Evolutionary conservation across 345 rosid genomes (phyloP).

Genomic region (Pseudoturritis turrita): DNA sequence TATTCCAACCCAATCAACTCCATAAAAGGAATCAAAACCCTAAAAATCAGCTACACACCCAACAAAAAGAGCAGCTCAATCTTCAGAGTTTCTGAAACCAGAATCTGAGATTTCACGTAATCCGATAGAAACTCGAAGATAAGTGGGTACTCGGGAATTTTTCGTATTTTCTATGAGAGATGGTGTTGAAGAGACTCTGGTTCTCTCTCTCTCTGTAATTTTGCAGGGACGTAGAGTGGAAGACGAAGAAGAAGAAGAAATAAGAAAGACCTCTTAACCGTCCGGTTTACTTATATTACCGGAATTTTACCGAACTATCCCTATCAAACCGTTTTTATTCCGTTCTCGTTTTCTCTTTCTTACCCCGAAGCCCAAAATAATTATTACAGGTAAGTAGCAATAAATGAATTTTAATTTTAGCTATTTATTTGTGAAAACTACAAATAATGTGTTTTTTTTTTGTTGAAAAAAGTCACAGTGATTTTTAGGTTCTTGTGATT

Average conservation of each 20-base stretch:
- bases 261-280: constrained; percentile 21
- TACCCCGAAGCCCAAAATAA: not conserved
- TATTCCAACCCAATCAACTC: not conserved
- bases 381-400: not conserved
- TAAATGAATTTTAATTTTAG: not conserved
- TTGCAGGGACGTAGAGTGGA: constrained; percentile 1
- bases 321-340: constrained; percentile 18
- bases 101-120: constrained; percentile 8
- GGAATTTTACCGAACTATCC: constrained; percentile 24
- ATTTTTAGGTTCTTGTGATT: too few relatives aligned
- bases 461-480: not conserved
- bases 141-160: not conserved
- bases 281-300: constrained; percentile 12
- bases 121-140: not conserved
- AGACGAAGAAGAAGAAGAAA: constrained; percentile 20
- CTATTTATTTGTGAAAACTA: not conserved
- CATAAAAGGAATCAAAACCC: not conserved
- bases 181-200: not conserved
- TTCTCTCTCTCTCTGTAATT: constrained; percentile 1
- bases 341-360: too few relatives aligned
- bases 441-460: not conserved
- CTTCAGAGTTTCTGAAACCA: constrained; percentile 7
- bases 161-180: not conserved
- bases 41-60: not conserved
- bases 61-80: not conserved